Conservation (phyloP, 1,139 yeast genomes). For the Lodderomyces beijingensis region DNA sequence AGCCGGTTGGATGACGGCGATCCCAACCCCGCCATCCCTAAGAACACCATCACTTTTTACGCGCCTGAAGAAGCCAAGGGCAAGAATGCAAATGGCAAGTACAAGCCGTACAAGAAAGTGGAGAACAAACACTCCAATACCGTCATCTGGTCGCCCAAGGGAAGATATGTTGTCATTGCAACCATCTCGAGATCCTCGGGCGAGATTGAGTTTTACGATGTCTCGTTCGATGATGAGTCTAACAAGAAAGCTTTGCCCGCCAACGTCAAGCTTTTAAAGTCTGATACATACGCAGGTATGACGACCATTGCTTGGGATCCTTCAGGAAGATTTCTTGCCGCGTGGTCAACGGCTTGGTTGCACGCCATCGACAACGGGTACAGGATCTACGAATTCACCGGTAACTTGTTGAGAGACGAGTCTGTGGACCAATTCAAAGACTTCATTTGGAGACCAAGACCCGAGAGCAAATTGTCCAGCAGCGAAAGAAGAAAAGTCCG, state of each 20-base stretch:
- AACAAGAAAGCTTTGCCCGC: constrained; percentile 44
- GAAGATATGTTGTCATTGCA: constrained; percentile 81
- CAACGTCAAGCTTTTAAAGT: constrained; percentile 59
- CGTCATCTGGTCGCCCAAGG: constrained; percentile 87
- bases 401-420: constrained; percentile 72
- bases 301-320: constrained; percentile 94
- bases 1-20: constrained; percentile 61
- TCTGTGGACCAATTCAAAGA: constrained; percentile 79
- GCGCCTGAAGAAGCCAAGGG: constrained; percentile 91
- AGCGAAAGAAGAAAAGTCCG: constrained; percentile 85
- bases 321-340: constrained; percentile 84
- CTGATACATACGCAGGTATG: constrained; percentile 70
- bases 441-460: constrained; percentile 97
- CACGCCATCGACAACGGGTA: constrained; percentile 88
- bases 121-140: constrained; percentile 69
- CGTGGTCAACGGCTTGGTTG: constrained; percentile 85
- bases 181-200: constrained; percentile 61
- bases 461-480: constrained; percentile 67
- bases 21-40: constrained; percentile 66
- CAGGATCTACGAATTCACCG: constrained; percentile 81
- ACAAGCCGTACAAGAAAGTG: constrained; percentile 41
- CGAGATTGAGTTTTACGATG: constrained; percentile 82
- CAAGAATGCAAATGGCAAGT: constrained; percentile 64
- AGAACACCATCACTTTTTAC: constrained; percentile 72
- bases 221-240: constrained; percentile 71